Percentiles rank a stretch among this genome's conserved stretches.
Conservation (phyloP, 2,329 filamentous ascomycete species). For the Chaetothyriales sp. region DNA sequence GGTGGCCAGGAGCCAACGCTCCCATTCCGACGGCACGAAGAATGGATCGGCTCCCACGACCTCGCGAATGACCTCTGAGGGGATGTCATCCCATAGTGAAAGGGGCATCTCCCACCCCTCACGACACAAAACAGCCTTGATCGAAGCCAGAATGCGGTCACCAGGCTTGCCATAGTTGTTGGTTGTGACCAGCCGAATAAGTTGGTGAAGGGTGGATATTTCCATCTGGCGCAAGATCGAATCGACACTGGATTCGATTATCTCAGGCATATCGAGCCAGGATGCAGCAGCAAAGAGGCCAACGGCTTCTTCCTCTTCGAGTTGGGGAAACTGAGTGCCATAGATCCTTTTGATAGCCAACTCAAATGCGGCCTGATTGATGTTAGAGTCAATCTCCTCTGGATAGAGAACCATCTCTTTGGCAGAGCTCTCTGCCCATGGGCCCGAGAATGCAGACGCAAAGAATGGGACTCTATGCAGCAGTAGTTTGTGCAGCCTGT, state of each 20-base stretch:
- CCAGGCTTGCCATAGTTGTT: constrained; percentile 43
- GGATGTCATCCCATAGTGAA: constrained; percentile 40
- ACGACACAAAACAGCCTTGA: constrained; percentile 43
- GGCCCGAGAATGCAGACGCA: constrained; percentile 37
- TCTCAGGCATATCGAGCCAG: constrained; percentile 44
- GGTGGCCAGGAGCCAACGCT: constrained; percentile 41
- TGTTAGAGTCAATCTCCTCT: constrained; percentile 39
- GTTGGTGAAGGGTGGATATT: constrained; percentile 31
- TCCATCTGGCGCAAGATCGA: constrained; percentile 41
- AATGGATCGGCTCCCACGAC: constrained; percentile 45
- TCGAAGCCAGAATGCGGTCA: constrained; percentile 39
- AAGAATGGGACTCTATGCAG: constrained; percentile 44
- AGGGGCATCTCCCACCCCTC: constrained; percentile 42
- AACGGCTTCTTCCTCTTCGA: constrained; percentile 38
- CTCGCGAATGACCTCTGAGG: constrained; percentile 42
- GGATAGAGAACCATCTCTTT: constrained; percentile 39
- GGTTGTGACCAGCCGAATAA: constrained; percentile 39
- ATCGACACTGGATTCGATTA: constrained; percentile 39
- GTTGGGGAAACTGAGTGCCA: constrained; percentile 32
- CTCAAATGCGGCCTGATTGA: constrained; percentile 39
- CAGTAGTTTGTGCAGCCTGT: constrained; percentile 39
- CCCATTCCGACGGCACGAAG: constrained; percentile 43
- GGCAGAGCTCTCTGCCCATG: constrained; percentile 40
- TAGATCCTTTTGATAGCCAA: constrained; percentile 40
- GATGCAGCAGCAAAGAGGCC: constrained; percentile 41